Evolutionary conservation across 2,329 filamentous ascomycete species (phyloP).

Genomic region (Pseudogymnoascus sp.): DNA sequence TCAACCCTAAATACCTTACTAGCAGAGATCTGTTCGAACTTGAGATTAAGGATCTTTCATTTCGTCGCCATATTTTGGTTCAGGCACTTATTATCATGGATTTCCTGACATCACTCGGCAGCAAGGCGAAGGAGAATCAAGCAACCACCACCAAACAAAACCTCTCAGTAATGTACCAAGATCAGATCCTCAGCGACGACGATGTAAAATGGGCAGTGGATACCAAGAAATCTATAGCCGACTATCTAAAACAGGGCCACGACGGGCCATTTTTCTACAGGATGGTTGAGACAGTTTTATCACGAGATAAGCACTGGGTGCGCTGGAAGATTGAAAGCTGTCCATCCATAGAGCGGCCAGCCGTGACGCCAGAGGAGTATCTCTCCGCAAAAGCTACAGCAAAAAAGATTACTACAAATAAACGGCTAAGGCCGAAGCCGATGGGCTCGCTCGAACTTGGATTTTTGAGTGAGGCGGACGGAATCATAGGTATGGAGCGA

Average conservation of each 20-base stretch:
- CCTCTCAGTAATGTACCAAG: conserved; percentile 76
- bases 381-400: conserved; percentile 58
- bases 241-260: conserved; percentile 69
- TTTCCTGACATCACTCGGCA: conserved; percentile 84
- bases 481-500: conserved; percentile 53
- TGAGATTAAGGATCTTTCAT: conserved; percentile 92
- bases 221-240: conserved; percentile 70
- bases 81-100: conserved; percentile 92
- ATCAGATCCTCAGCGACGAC: conserved; percentile 68
- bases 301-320: conserved; percentile 96
- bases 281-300: conserved; percentile 93
- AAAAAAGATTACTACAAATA: conserved; percentile 58
- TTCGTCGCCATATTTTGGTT: conserved; percentile 87
- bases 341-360: conserved; percentile 69
- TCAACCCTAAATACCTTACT: conserved; percentile 98
- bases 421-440: conserved; percentile 58
- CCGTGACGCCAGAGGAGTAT: conserved; percentile 62
- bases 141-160: conserved; percentile 55
- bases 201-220: conserved; percentile 81
- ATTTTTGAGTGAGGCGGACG: conserved; percentile 64
- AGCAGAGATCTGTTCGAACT: conserved; percentile 92
- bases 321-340: conserved; percentile 97
- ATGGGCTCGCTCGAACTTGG: conserved; percentile 67
- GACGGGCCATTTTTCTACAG: conserved; percentile 92
- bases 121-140: conserved; percentile 72